Conservation (phyloP, 2,329 filamentous ascomycete genomes). For the Colletotrichum somersetense region DNA sequence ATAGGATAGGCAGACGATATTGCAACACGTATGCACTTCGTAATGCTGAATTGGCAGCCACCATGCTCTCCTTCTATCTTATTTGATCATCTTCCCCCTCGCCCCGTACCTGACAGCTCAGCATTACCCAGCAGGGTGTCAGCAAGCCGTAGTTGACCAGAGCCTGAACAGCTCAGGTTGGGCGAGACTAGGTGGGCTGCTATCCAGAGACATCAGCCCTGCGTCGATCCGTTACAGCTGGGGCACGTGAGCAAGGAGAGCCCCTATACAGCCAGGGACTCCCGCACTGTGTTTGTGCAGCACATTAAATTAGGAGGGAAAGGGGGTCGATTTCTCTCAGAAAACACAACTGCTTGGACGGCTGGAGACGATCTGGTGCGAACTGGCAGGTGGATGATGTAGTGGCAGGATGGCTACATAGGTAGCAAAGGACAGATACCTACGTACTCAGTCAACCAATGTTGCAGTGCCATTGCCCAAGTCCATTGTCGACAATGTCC, state of each 20-base stretch:
- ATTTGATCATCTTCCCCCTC: constrained; percentile 7
- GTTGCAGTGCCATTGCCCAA: not conserved
- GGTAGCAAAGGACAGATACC: not conserved
- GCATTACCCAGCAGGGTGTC: not conserved
- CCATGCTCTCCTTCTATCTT: not conserved
- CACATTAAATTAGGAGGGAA: constrained; percentile 22
- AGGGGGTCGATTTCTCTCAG: constrained; percentile 3
- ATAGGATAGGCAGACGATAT: not conserved
- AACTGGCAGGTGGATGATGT: no score
- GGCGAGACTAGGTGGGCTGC: not conserved
- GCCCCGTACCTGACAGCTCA: constrained; percentile 5
- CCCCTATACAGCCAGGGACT: constrained; percentile 13
- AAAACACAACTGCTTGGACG: no score
- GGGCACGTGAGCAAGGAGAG: constrained; percentile 28
- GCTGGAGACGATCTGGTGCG: no score
- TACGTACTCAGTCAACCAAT: not conserved
- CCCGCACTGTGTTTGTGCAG: constrained; percentile 26
- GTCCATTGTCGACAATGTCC: not conserved
- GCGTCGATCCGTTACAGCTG: constrained; percentile 40
- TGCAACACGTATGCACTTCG: not conserved
- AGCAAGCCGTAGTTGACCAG: not conserved
- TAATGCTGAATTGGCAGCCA: constrained; percentile 7
- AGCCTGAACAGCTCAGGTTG: not conserved
- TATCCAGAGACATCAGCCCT: constrained; percentile 29
- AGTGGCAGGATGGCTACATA: no score